Base-by-base conservation (phyloP, 129 eudicot species). In the Arctium lappa region DNA sequence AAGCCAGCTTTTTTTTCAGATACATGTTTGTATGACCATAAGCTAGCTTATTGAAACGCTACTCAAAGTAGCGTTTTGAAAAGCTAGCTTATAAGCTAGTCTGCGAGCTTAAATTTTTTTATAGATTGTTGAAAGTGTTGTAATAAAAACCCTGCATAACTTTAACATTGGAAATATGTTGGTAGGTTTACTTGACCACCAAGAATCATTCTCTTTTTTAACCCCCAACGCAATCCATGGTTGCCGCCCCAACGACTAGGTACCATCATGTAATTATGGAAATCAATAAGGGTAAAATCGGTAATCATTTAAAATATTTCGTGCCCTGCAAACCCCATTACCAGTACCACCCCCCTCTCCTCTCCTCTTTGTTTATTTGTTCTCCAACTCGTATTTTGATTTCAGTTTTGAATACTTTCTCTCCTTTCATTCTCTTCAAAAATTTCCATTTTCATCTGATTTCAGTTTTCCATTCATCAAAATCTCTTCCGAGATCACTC, bases 291-390 rank as follows among this genome's bases (percentile, higher is more conserved):
- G 78, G 82, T 8, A 83, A 70, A 50, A 13, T 72, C 5, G 78
- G 63, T n/a, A 22, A 15, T 53, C 32, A 70, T 5, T 29, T 6
- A 22, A 68, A 69, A 70, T 69, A 3, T 70, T 69, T 56, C 60
- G 27, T 77, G 34, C 46, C 81, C 86, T 69, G 73, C 66, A 77
- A 77, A 71, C 78, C 72, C 76, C 75, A 8, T 16, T 53, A 15
- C 15, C 50, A n/a, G n/a, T n/a, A 44, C 50, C 50, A 13, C 50
- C 48, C 1, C 48, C 48, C 32, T 76, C 27, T 76, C 44, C 76
- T 76, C 69, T 66, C 2, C 53, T 8, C 82, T 29, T 11, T 11
- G 16, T 12, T 63, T n/a, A 69, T 82, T 63, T 40, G 73, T 53
- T 76, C 69, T 74, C 74, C 27, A 22, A 22, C 27, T 22, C 27